phyloP scores from a whole-genome alignment of 768 basidiomycete genomes.

The Suillus weaverae region DNA sequence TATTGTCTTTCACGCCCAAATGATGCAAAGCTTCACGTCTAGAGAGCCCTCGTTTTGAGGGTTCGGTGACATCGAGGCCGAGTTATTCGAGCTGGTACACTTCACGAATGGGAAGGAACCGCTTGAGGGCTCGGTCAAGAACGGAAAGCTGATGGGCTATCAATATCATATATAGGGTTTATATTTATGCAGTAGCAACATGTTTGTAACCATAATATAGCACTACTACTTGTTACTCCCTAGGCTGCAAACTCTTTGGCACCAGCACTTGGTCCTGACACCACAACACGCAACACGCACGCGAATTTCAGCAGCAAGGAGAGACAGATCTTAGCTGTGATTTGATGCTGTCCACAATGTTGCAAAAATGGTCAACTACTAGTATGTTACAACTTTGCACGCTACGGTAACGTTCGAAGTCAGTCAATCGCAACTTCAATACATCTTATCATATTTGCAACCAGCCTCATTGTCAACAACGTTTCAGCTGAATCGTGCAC shows the following conservation, averaged over 20 bases:
- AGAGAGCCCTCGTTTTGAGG: slow-evolving; percentile 33
- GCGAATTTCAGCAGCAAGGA: neutral
- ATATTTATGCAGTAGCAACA: neutral
- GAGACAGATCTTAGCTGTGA: neutral
- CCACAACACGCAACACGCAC: neutral
- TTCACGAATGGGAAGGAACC: slow-evolving; percentile 43
- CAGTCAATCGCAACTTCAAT: neutral
- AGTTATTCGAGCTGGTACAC: slow-evolving; percentile 42
- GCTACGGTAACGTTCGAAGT: neutral
- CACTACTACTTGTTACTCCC: neutral
- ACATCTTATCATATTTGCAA: neutral
- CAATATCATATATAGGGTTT: neutral
- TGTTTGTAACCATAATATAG: neutral
- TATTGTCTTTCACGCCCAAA: slow-evolving; percentile 24
- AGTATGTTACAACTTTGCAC: neutral
- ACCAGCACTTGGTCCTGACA: neutral
- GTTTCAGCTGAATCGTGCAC: neutral
- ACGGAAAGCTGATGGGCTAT: slow-evolving; percentile 58
- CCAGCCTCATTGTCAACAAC: neutral
- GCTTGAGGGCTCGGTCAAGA: slow-evolving; percentile 44
- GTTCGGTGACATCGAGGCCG: slow-evolving; percentile 43
- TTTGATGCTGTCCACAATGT: neutral
- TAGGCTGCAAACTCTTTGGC: neutral
- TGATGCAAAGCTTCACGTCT: slow-evolving; percentile 41
- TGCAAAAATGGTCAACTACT: neutral